phyloP scores from a whole-genome alignment of 164 flowering plant genomes.

The Piper betle region DNA sequence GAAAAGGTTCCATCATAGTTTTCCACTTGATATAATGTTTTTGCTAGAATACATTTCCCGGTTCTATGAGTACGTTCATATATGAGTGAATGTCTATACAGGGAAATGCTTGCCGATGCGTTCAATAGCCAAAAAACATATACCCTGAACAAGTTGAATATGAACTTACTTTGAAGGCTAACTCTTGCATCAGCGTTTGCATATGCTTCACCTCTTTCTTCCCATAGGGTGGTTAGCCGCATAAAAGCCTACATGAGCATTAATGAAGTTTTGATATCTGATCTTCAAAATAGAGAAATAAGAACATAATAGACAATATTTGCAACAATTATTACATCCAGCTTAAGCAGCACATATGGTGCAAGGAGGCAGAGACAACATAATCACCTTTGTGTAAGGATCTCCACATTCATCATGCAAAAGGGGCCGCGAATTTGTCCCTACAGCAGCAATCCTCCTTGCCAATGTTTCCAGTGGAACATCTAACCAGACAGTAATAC shows the following conservation, averaged over 20 bases:
- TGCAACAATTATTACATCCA: not conserved
- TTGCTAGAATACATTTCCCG: no score
- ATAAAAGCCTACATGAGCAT: conserved; percentile 34
- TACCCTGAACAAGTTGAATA: not conserved
- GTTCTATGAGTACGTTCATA: no score
- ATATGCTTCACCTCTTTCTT: conserved; percentile 65
- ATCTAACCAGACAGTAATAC: conserved; percentile 81
- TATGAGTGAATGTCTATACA: no score
- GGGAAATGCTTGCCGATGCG: not conserved
- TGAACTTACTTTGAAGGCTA: conserved; percentile 55
- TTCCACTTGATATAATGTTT: no score
- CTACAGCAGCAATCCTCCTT: conserved; percentile 67
- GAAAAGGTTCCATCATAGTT: not conserved
- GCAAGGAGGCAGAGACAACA: not conserved
- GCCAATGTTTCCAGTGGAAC: conserved; percentile 90
- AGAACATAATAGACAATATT: no score
- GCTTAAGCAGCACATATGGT: not conserved
- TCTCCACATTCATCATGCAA: conserved; percentile 67
- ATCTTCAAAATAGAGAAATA: not conserved
- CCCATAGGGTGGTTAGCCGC: conserved; percentile 44
- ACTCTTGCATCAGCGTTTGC: conserved; percentile 64
- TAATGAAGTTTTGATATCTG: not conserved
- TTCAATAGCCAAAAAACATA: not conserved
- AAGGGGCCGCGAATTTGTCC: conserved; percentile 86
- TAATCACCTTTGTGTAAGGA: conserved; percentile 53